Conservation (phyloP, 192 early-diverging fungal species). For the Backusella sp. region DNA sequence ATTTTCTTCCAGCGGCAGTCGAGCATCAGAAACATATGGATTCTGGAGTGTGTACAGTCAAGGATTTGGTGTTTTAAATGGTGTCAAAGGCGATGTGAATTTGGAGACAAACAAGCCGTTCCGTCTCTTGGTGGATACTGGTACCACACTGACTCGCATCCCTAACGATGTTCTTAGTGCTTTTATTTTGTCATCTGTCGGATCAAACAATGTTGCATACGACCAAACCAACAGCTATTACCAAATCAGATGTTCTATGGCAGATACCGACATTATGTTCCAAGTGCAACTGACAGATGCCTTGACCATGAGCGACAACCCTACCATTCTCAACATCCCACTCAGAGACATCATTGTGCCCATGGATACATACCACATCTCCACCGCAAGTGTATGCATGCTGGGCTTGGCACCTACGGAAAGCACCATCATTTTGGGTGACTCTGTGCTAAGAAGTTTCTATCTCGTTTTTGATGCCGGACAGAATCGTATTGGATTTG, state of each 20-base stretch:
- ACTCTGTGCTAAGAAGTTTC: slow-evolving; percentile 13
- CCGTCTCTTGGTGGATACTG: slow-evolving; percentile 23
- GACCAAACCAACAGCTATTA: slow-evolving; percentile 5
- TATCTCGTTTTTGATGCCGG: slow-evolving; percentile 23
- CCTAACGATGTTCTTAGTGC: not conserved
- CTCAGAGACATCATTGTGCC: slow-evolving; percentile 14
- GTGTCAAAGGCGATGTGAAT: not conserved
- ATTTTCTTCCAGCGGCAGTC: not conserved
- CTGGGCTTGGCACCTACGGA: slow-evolving; percentile 15
- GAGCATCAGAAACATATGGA: not conserved
- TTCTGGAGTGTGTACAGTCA: slow-evolving; percentile 22
- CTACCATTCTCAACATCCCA: slow-evolving; percentile 15
- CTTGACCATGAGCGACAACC: not conserved
- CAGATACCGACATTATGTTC: not conserved
- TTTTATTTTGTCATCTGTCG: not conserved
- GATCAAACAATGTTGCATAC: not conserved
- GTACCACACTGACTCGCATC: slow-evolving; percentile 23
- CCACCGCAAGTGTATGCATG: slow-evolving; percentile 13
- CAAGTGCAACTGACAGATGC: slow-evolving; percentile 12
- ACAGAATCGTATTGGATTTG: slow-evolving; percentile 24
- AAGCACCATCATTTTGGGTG: slow-evolving; percentile 20
- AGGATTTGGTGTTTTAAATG: not conserved
- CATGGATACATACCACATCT: slow-evolving; percentile 20
- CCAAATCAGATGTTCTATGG: not conserved
- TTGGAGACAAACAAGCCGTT: not conserved